Evolutionary conservation across 2,329 filamentous ascomycete genomes (phyloP), one percentile per base, ranked within the genome.

Genomic region (Daldinia sp.): DNA sequence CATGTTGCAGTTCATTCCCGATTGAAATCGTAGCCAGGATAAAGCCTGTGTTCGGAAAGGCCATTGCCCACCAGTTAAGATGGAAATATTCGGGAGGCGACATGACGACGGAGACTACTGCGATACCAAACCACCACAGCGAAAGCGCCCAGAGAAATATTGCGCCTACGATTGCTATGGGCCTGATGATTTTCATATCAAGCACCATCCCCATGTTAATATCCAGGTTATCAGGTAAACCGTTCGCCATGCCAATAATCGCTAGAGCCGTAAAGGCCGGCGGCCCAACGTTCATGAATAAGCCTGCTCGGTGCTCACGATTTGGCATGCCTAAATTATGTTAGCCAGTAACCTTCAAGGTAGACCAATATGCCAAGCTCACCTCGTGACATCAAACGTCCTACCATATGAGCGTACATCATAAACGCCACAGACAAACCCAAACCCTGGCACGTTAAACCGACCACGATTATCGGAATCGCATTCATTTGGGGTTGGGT

Each of bases 211-310:
- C 57, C 8, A 79, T 73, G 17, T 73, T 72, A 58, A 79, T 69
- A 43, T 85, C 80, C 2, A 82, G 74, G 11, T 77, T 76, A 48
- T 78, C 75, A 3, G 83, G 82, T 4, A 88, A 74, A 10, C 82
- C 81, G 47, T 83, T 80, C 0, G 88, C 83, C 83, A 92, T 88
- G 47, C 88, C 89, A 29, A 92, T 85, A 30, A 92, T 79, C 0
- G 90, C 89, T 8, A 91, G 77, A 1, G 85, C 86, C 0, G 90
- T 92, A 78, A 91, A 92, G 0, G 87, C 84, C 0, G 89, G 89
- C 1, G 90, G 89, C 0, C 90, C 90, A 15, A 92, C 90, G 60
- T 87, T 88, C 79, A 92, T 91, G 78, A 90, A 92, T 72, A 92
- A 84, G 0, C 86, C 89, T 0, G 89, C 86, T 48, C 90, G 81